Evolutionary conservation across 306 rosid species (phyloP), one percentile per base, ranked within the genome.

Genomic region (Prosopis cineraria): DNA sequence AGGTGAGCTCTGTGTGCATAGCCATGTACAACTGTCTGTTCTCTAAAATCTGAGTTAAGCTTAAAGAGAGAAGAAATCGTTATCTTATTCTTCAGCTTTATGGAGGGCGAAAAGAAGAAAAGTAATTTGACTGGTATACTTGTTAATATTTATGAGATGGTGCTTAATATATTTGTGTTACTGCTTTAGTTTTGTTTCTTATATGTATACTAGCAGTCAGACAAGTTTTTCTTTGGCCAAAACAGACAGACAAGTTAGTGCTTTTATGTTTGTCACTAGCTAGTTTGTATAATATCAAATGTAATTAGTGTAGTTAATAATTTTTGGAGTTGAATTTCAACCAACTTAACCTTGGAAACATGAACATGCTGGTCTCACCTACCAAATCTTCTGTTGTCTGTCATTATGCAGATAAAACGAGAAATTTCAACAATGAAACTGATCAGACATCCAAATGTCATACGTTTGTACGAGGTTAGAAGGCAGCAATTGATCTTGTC

Each of bases 371-470:
- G 62, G 14, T 55, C 67, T 72, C 58, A 34, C 66, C 47, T 78
- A 59, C 66, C 47, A 74, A 59, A 52, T 29, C 70, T 68, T 74
- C 19, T 73, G 22, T 24, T 63, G 44, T 77, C 81, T 41, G 13
- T 53, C 78, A 52, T 83, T 75, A 60, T 81, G 85, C 91, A 95
- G 98, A 92, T 95, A 82, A 95, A 95, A 74, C 92, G 97, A 77
- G 98, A 95, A 81, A 95, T 95, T 81, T 90, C 97, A 33, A 95
- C 98, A 1, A 95, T 95, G 98, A 95, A 92, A 80, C 86, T 95
- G 53, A 88, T 95, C 56, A 91, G 90, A 82, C 98, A 95, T 75
- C 98, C 98, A 30, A 92, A 95, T 72, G 98, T 95, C 69, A 88
- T 95, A 68, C 93, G 97, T 40, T 92, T 95, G 98, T 72, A 84